These are phyloP conservation scores for Cantharellus cinnabarinus DNA, from an alignment of 768 basidiomycete genomes.

Conservation along the genomic window DNA sequence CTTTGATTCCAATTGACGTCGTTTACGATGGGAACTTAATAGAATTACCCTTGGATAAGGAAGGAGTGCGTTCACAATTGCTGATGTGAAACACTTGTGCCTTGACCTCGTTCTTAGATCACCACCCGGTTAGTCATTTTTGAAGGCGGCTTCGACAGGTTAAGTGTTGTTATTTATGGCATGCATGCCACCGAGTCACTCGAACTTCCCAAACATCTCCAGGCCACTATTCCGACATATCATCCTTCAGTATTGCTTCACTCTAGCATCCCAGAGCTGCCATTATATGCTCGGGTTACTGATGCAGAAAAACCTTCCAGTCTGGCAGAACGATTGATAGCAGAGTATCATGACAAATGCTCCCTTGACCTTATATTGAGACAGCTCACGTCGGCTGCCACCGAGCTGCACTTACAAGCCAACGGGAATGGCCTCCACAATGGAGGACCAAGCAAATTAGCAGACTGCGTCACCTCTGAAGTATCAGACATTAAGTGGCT, in stretches of 20 bases:
- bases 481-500: neutral
- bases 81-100: neutral
- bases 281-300: too few relatives aligned
- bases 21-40: neutral
- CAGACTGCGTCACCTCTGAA: neutral
- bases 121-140: constrained; percentile 7
- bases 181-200: neutral
- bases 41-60: neutral
- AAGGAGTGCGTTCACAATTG: neutral
- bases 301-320: too few relatives aligned
- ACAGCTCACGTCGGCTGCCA: too few relatives aligned
- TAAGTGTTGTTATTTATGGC: constrained; percentile 7
- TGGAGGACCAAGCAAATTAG: neutral
- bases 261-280: too few relatives aligned
- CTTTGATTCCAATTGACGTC: neutral
- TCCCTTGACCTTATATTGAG: too few relatives aligned
- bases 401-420: too few relatives aligned
- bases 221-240: too few relatives aligned
- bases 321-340: too few relatives aligned
- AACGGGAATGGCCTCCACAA: too few relatives aligned
- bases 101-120: neutral
- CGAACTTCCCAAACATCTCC: neutral
- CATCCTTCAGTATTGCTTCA: too few relatives aligned
- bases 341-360: too few relatives aligned
- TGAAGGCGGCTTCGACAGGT: constrained; percentile 2